Percentiles rank a stretch among this genome's conserved stretches.
Conservation (phyloP, 2,329 filamentous ascomycete genomes). For the Calonectria hongkongensis region DNA sequence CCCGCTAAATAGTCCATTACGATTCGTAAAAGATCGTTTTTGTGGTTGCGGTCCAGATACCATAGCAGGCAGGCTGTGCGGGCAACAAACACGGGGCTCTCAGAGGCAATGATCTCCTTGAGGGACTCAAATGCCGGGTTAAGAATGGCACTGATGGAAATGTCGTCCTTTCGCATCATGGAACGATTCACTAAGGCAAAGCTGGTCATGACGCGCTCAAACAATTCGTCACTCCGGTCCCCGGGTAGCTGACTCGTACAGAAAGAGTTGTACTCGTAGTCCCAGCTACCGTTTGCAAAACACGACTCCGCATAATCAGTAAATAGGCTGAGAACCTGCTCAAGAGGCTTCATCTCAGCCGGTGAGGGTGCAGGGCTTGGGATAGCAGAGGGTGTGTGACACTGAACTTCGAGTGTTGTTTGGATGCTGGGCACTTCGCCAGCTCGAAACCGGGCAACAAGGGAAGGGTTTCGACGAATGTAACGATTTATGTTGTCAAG, state of each 20-base stretch:
- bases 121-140: conserved; percentile 60
- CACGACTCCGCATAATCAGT: conserved; percentile 56
- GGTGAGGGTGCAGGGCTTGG: conserved; percentile 48
- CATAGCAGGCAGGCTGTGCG: conserved; percentile 60
- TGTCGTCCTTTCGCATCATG: conserved; percentile 58
- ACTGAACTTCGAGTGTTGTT: conserved; percentile 58
- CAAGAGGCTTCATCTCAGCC: conserved; percentile 50
- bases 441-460: conserved; percentile 57
- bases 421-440: conserved; percentile 58
- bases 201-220: conserved; percentile 59
- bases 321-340: conserved; percentile 56
- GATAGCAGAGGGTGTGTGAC: conserved; percentile 55
- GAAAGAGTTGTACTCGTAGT: conserved; percentile 56
- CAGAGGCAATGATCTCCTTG: conserved; percentile 57
- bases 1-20: conserved; percentile 58
- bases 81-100: conserved; percentile 59
- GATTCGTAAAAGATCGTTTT: conserved; percentile 57
- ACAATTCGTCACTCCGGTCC: conserved; percentile 59
- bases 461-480: conserved; percentile 61
- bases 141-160: conserved; percentile 57
- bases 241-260: conserved; percentile 51
- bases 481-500: conserved; percentile 64
- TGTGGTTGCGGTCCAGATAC: conserved; percentile 60
- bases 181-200: conserved; percentile 59
- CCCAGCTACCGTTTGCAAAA: conserved; percentile 55